Evolutionary conservation across 2,329 filamentous ascomycete species (phyloP).

Genomic region (Fusarium pseudonygamai): DNA sequence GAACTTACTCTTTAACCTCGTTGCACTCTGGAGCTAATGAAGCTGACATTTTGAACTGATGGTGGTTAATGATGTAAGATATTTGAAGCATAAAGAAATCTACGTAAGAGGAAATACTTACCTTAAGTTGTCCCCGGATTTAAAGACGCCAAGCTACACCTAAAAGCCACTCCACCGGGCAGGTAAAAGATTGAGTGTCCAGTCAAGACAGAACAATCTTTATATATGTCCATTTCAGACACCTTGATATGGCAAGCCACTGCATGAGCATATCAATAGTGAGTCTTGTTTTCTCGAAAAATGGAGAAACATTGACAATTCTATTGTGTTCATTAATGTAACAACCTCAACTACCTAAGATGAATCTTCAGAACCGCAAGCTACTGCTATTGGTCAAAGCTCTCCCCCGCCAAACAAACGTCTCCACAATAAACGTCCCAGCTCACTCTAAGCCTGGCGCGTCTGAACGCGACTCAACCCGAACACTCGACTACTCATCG

Average conservation of each 20-base stretch:
- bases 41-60: constrained; percentile 75
- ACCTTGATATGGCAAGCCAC: neutral
- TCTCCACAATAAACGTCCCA: constrained; percentile 22
- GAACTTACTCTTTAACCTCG: constrained; percentile 87
- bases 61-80: constrained; percentile 23
- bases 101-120: neutral
- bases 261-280: neutral
- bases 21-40: constrained; percentile 96
- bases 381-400: constrained; percentile 34
- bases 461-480: constrained; percentile 34
- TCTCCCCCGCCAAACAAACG: constrained; percentile 20
- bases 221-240: neutral
- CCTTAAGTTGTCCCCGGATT: neutral
- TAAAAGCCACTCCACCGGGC: constrained; percentile 18
- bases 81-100: constrained; percentile 33
- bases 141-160: constrained; percentile 21
- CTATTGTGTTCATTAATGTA: neutral
- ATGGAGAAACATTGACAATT: neutral
- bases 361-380: neutral
- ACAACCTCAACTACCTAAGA: neutral
- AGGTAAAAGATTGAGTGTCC: neutral
- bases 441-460: constrained; percentile 22
- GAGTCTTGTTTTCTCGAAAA: neutral
- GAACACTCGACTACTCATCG: constrained; percentile 9
- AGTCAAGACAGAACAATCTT: neutral